Conservation (phyloP, 176 grass and related monocot species). For the Phragmites australis region DNA sequence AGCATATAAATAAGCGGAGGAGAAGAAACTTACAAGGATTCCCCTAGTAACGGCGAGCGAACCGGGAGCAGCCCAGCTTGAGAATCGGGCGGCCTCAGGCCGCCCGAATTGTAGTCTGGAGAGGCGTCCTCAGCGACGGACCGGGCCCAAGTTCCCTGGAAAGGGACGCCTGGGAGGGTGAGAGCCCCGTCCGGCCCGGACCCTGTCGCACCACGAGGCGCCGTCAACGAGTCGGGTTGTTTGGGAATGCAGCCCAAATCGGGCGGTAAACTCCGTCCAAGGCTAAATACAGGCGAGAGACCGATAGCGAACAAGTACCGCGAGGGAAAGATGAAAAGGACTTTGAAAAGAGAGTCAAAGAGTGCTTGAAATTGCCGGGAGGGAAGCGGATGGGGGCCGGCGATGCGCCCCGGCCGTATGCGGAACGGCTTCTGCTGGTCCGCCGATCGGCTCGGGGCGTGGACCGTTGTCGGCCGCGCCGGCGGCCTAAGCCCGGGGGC, state of each 20-base stretch:
- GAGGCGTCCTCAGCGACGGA: too few species aligned
- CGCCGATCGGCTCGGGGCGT: conserved; percentile 2
- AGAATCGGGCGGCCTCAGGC: background rate
- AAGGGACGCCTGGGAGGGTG: conserved; percentile 50
- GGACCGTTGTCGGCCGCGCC: background rate
- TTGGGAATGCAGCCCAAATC: conserved; percentile 49
- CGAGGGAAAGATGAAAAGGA: conserved; percentile 67
- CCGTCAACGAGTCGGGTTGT: conserved; percentile 48
- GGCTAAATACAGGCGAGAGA: conserved; percentile 64
- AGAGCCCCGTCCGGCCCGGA: conserved; percentile 57
- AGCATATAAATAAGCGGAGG: background rate
- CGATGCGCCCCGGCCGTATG: conserved; percentile 45
- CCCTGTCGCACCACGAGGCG: conserved; percentile 52
- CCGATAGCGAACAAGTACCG: conserved; percentile 1
- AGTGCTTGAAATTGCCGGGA: conserved; percentile 59
- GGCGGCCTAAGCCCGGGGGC: too few species aligned
- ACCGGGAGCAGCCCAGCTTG: conserved; percentile 29
- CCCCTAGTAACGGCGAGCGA: conserved; percentile 48
- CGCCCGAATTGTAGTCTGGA: too few species aligned
- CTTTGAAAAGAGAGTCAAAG: conserved; percentile 75
- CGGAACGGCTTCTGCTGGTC: background rate
- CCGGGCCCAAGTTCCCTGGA: conserved; percentile 34
- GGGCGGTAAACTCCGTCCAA: conserved; percentile 55
- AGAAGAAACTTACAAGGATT: conserved; percentile 37
- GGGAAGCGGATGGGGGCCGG: conserved; percentile 59